Conservation (phyloP, 208 protist genomes). For the Entamoeba dispar region DNA sequence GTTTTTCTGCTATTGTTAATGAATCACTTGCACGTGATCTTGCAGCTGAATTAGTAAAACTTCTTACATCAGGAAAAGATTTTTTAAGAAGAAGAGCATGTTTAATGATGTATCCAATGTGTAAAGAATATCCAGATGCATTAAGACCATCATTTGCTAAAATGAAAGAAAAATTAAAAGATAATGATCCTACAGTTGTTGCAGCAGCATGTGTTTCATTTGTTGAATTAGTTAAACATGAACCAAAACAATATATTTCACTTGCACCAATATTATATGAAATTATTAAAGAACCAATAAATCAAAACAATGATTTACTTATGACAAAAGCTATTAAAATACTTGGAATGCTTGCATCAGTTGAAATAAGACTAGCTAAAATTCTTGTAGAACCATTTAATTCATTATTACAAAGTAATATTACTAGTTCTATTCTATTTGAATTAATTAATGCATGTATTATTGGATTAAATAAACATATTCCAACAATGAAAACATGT, state of each 20-base stretch:
- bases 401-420: neutral
- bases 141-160: neutral
- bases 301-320: neutral
- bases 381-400: neutral
- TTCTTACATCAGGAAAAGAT: neutral
- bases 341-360: neutral
- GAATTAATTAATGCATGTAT: slow-evolving; percentile 73
- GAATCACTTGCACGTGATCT: neutral
- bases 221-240: neutral
- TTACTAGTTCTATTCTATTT: slow-evolving; percentile 40
- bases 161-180: neutral
- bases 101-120: neutral
- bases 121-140: neutral
- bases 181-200: neutral
- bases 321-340: neutral
- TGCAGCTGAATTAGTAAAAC: neutral
- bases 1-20: neutral
- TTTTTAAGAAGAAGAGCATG: neutral
- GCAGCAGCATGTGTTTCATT: neutral
- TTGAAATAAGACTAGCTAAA: neutral
- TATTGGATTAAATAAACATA: slow-evolving; percentile 31
- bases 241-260: neutral
- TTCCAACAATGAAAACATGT: slow-evolving; percentile 54
- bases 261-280: neutral
- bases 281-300: neutral